Evolutionary conservation across 192 early-diverging fungal genomes (phyloP), one percentile per base, ranked within the genome.

Genomic region (Coemansia sp.): DNA sequence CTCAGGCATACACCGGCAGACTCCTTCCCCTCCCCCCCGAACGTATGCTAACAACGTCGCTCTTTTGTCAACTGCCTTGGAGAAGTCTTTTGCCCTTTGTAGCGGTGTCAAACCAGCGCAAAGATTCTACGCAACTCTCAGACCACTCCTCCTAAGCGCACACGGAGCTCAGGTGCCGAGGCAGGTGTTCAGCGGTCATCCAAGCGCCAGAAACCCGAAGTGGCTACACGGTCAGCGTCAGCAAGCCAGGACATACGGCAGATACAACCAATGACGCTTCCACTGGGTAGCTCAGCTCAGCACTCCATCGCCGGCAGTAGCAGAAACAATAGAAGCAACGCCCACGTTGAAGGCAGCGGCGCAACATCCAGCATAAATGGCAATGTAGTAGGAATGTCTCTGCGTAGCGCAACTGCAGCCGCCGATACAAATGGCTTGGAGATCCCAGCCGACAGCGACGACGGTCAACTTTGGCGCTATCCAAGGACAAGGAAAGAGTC

Each of bases 111-210:
- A 64, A 39, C 58, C 38, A 54, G 53, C 21, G 32, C 56, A 67
- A 73, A 69, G 63, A 73, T 79, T 79, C 60, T 69, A 44, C 70
- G 76, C 76, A 67, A 65, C 35, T 70, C 70, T 17, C 65, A 63
- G 24, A 60, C 58, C n/a, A 62, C 70, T 42, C 62, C 76, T 52
- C 62, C 76, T 52, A 73, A 79, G 67, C 70, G 70, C 66, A 73
- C 60, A 41, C 76, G 62, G 62, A 65, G 67, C 66, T 54, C 63
- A 46, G 53, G 58, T 50, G 58, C 59, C 37, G 65, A 64, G 44
- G 59, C 40, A 58, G 62, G 58, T 42, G 40, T 50, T 24, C 38
- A 38, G 56, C 70, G 70, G 63, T 63, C 60, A 35, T 35, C 43
- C 8, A 79, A 79, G 55, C 60, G 70, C 19, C 67, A 60, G 37